Evolutionary conservation across 2,329 filamentous ascomycete species (phyloP).

Genomic region (Pseudogymnoascus sp.): DNA sequence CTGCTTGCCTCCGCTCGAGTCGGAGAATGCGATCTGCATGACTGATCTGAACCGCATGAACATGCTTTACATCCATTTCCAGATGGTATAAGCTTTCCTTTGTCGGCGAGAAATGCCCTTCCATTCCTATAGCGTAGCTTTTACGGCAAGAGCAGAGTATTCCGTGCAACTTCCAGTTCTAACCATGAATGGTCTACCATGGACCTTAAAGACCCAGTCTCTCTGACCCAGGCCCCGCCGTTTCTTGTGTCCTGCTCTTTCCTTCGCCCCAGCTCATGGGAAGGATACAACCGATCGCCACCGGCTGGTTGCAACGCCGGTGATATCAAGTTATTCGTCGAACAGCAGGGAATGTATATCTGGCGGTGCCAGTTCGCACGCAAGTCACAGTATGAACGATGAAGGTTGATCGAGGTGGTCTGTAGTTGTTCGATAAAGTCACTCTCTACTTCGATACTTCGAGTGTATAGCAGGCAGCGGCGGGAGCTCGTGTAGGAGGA

Average conservation of each 20-base stretch:
- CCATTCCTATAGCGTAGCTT: conserved; percentile 38
- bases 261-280: background rate
- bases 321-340: background rate
- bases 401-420: background rate
- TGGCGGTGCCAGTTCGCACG: background rate
- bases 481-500: background rate
- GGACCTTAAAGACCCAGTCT: conserved; percentile 3
- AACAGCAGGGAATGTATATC: background rate
- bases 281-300: background rate
- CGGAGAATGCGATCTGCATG: conserved; percentile 54
- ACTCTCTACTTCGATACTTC: background rate
- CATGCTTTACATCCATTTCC: conserved; percentile 62
- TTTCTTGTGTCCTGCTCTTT: background rate
- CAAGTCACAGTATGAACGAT: background rate
- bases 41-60: conserved; percentile 53
- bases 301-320: background rate
- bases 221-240: conserved; percentile 1
- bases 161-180: background rate
- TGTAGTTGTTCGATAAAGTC: background rate
- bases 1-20: conserved; percentile 58
- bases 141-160: background rate
- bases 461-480: background rate
- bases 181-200: conserved; percentile 6
- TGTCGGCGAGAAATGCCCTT: conserved; percentile 50
- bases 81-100: conserved; percentile 59